Evolutionary conservation across 2,329 filamentous ascomycete genomes (phyloP), one percentile per base, ranked within the genome.

Genomic region (Phialophora tarda): DNA sequence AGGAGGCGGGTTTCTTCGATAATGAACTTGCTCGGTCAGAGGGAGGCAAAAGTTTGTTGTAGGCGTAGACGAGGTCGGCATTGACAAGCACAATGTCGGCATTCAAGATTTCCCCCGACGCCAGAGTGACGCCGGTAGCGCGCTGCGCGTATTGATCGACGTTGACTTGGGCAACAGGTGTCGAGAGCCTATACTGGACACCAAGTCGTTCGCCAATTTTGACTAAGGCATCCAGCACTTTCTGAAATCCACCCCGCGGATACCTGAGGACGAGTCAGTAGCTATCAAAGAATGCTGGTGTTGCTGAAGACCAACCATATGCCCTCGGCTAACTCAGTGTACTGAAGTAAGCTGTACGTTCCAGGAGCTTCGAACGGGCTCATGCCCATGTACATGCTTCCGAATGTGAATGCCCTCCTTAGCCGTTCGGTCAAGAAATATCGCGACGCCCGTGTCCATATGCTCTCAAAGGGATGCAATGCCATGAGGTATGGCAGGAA

Each of bases 321-420:
- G 0, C 90, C 90, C 78, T 93, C 89, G 0, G 88, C 87, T 34
- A 91, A 78, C 78, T 92, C 90, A 0, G 90, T 90, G 75, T 92
- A 92, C 77, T 92, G 90, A 59, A 92, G 79, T 66, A 92, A 76
- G 57, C 85, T 88, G 77, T 92, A 92, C 1, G 90, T 92, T 3
- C 87, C 89, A 0, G 90, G 90, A 0, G 90, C 89, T 74, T 91
- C 88, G 74, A 90, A 92, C 0, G 90, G 90, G 62, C 84, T 88
- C 90, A 92, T 92, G 0, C 90, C 90, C 87, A 92, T 90, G 74
- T 93, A 92, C 90, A 92, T 93, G 72, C 88, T 91, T 24, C 86
- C 89, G 77, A 92, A 92, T 0, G 90, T 92, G 70, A 92, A 92
- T 0, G 90, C 89, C 28, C 89, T 79, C 67, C 90, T 81, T 72